Evolutionary conservation across 1,139 yeast species (phyloP).

Genomic region (Suzukiozyma palmioleophila): DNA sequence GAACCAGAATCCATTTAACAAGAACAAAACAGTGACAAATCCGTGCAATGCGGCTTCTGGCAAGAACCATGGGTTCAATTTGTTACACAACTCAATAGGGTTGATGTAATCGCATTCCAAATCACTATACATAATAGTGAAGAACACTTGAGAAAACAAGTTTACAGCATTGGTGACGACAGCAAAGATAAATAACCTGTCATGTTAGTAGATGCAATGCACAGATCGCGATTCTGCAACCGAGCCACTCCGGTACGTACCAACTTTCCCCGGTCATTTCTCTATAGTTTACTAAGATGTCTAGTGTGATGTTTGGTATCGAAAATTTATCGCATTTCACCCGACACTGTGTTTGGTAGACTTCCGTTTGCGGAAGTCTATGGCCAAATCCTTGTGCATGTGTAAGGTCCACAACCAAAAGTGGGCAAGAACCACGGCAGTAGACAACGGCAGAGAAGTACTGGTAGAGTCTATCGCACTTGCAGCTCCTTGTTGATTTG

Average conservation of each 20-base stretch:
- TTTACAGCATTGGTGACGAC: slow-evolving; percentile 81
- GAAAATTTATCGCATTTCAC: slow-evolving; percentile 3
- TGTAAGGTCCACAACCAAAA: too few relatives aligned
- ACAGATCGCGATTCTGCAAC: too few relatives aligned
- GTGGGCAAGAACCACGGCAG: too few relatives aligned
- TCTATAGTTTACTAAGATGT: not conserved
- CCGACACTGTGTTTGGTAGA: not conserved
- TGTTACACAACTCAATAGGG: slow-evolving; percentile 94
- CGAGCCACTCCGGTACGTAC: slow-evolving; percentile 16
- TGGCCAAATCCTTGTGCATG: too few relatives aligned
- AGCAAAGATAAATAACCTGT: slow-evolving; percentile 74
- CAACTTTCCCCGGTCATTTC: slow-evolving; percentile 28
- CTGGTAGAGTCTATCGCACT: too few relatives aligned
- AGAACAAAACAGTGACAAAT: slow-evolving; percentile 62
- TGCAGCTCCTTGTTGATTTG: too few relatives aligned
- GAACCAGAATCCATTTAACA: slow-evolving; percentile 92
- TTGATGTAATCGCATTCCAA: slow-evolving; percentile 93
- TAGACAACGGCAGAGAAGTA: too few relatives aligned
- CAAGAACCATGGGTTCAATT: slow-evolving; percentile 79
- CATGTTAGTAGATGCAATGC: slow-evolving; percentile 5
- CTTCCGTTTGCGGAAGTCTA: slow-evolving; percentile 2
- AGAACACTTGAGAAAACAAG: slow-evolving; percentile 86
- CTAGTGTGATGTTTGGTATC: not conserved
- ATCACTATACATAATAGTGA: slow-evolving; percentile 90
- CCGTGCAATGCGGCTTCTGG: slow-evolving; percentile 92